phyloP scores from a whole-genome alignment of 1,284 basidiomycete genomes.

The Melampsora americana region DNA sequence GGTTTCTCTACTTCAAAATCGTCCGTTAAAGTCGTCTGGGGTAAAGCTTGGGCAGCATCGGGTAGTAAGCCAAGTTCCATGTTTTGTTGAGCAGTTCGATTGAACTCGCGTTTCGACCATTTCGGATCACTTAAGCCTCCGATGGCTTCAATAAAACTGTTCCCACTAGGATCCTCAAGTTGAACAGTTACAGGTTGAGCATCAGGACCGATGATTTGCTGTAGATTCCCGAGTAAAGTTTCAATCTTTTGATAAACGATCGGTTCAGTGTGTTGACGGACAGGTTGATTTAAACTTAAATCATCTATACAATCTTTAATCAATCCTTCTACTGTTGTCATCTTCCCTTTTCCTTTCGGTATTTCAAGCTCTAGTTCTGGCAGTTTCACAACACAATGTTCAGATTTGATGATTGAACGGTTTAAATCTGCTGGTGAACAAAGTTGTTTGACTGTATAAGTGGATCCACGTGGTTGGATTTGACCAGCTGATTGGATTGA shows the following conservation, averaged over 20 bases:
- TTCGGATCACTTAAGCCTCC: constrained; percentile 76
- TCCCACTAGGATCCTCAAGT: constrained; percentile 90
- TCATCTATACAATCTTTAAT: constrained; percentile 80
- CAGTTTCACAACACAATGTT: constrained; percentile 73
- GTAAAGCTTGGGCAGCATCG: constrained; percentile 55
- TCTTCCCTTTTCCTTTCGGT: constrained; percentile 64
- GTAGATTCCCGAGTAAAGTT: constrained; percentile 66
- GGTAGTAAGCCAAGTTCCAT: constrained; percentile 63
- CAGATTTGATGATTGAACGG: constrained; percentile 89
- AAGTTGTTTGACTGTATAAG: constrained; percentile 78
- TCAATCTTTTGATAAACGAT: constrained; percentile 75
- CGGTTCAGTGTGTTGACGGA: constrained; percentile 78
- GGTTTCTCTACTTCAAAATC: constrained; percentile 57
- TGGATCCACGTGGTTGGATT: constrained; percentile 63
- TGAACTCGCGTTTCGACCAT: constrained; percentile 87
- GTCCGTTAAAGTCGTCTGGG: constrained; percentile 49
- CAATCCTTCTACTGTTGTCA: constrained; percentile 89
- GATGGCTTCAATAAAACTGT: constrained; percentile 86
- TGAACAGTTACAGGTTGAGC: constrained; percentile 76
- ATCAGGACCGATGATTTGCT: constrained; percentile 64
- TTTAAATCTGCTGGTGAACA: constrained; percentile 71
- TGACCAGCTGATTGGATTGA: constrained; percentile 88
- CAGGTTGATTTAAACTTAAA: constrained; percentile 76
- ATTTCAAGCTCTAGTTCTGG: constrained; percentile 89
- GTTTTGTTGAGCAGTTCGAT: constrained; percentile 79